These are phyloP conservation scores for Lactarius vividus DNA, from an alignment of 768 basidiomycete species.

Conservation along the genomic window DNA sequence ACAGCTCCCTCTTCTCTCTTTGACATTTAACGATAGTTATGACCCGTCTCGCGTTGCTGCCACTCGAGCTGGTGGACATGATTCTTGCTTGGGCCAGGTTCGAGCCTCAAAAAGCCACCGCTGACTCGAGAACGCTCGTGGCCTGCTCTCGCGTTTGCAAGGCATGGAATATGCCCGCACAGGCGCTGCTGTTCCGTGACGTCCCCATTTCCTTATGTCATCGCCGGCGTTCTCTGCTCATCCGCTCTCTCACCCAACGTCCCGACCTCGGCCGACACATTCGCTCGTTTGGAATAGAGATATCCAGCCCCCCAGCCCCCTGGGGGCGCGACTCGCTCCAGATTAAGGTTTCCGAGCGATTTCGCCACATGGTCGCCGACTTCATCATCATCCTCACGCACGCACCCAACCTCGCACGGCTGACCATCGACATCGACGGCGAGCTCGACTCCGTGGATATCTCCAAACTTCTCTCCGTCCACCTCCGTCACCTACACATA, in stretches of 20 bases:
- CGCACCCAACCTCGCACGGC: slow-evolving; percentile 17
- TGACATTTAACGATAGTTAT: slow-evolving; percentile 6
- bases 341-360: background rate
- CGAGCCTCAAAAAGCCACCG: slow-evolving; percentile 3
- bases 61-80: slow-evolving; percentile 22
- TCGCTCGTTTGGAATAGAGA: slow-evolving; percentile 23
- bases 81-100: slow-evolving; percentile 20
- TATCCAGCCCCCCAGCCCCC: slow-evolving; percentile 10
- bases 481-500: slow-evolving; percentile 16
- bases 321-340: slow-evolving; percentile 11
- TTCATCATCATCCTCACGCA: slow-evolving; percentile 17
- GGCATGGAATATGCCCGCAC: slow-evolving; percentile 15
- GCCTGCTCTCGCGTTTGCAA: slow-evolving; percentile 23
- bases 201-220: slow-evolving; percentile 21
- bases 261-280: slow-evolving; percentile 20
- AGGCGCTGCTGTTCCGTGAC: slow-evolving; percentile 18
- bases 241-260: slow-evolving; percentile 6
- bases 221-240: slow-evolving; percentile 8
- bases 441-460: slow-evolving; percentile 13
- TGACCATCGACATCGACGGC: slow-evolving; percentile 22
- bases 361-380: slow-evolving; percentile 9
- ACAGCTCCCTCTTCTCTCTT: background rate
- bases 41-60: background rate
- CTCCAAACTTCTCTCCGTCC: slow-evolving; percentile 9
- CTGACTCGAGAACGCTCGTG: slow-evolving; percentile 15